Evolutionary conservation across 495 filamentous ascomycete species (phyloP), one percentile per base, ranked within the genome.

Genomic region (Xeromyces bisporus): DNA sequence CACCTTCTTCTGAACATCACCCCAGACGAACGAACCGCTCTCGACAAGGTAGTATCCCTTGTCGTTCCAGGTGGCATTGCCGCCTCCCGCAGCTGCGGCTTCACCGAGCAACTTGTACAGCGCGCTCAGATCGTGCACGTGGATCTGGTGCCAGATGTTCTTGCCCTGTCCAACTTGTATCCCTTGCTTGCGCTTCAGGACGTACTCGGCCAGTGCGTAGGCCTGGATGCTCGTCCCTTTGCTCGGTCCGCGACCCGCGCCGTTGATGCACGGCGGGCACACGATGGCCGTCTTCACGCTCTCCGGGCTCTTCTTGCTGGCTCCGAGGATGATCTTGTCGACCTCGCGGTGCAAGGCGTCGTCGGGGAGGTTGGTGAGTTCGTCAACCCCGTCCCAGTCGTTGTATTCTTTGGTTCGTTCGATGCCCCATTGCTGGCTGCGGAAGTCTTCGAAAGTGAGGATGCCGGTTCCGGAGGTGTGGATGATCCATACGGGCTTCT

Each of bases 261-360:
- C 83, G 46, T 86, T 87, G 46, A 91, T 89, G 3, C 67, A 70
- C 1, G 81, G 79, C 4, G 83, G 80, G 36, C 71, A 80, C 14
- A 89, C 64, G 46, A 91, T 71, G 1, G 81, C 77, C 0, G 73
- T 75, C 44, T 68, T 71, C 7, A 77, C 60, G 23, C 48, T 62
- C 23, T 58, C 51, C 3, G 62, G 53, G 29, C 64, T 35, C 6
- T 32, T 27, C 10, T 50, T 39, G 13, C 59, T 56, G 3, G 56
- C 51, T 0, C 28, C 57, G 15, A 77, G 51, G 21, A 78, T 58
- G 34, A 74, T 63, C 39, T 64, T 67, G 41, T 80, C 73, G 5
- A 73, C 68, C 36, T 71, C 59, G 8, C 71, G 64, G 47, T 78
- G 76, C 6, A 58, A 48, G 0, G 70, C 71, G 16, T 58, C 48